Base-by-base conservation (phyloP, 495 filamentous ascomycete genomes). In the Aspergillus sclerotioniger region DNA sequence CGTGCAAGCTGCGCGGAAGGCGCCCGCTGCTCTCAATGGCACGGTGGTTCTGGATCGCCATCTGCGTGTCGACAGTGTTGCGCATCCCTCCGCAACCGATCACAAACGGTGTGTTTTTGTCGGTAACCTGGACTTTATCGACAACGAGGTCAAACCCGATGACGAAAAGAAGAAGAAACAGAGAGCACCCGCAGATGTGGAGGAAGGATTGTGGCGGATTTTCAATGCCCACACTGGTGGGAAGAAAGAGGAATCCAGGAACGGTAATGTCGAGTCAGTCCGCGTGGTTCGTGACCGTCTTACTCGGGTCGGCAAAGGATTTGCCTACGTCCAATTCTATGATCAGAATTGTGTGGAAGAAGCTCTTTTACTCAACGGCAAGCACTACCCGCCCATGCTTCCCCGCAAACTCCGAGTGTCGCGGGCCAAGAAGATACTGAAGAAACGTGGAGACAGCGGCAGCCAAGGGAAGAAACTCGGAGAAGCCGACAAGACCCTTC, bases 311-410 rank as follows among this genome's bases (percentile, higher is more conserved):
- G 92, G 94, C 47, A 98, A 99, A 71, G 95, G 95, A 13, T 91
- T 99, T 70, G 95, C 95, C 19, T 99, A 99, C 64, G 92, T 99
- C 33, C 95, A 99, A 65, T 99, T 98, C 71, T 71, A 93, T 82
- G 90, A 97, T 62, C 80, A 77, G 25, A 96, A 92, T 67, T 77
- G 85, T 16, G 92, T 98, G 25, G 95, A 99, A 68, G 84, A 88
- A 32, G 93, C 95, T 2, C 79, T 99, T 8, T 78, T 94, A 31
- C 81, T 90, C 58, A 82, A 96, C 60, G 92, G 84, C 32, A 95
- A 97, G 80, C 93, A 90, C 59, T 97, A 92, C 71, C 91, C 91
- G 8, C 92, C 93, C 0, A 85, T 96, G 80, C 82, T 97, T 12
- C 94, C 95, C 32, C 85, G 95, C 8, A 87, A 87, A 57, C 79